Evolutionary conservation across 2,329 filamentous ascomycete species (phyloP), one percentile per base, ranked within the genome.

Genomic region (Periglandula ipomoeae): DNA sequence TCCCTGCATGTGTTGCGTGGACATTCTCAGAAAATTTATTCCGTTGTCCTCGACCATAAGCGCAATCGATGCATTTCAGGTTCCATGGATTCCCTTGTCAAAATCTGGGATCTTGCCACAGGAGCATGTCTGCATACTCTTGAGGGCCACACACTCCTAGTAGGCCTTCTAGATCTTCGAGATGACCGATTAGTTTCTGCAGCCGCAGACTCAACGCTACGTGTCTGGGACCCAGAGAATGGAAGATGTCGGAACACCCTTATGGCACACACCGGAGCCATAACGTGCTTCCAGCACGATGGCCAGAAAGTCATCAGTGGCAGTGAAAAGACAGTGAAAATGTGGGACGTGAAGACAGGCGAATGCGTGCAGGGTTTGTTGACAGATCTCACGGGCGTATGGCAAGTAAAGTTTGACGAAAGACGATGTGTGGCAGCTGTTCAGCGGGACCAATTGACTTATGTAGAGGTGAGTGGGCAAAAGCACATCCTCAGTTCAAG

Each of bases 211-310:
- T 95, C 89, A 39, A 98, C 93, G 0, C 75, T 98, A 15, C 81
- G 93, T 39, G 95, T 98, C 49, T 98, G 93, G 93, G 90, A 98
- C 59, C 93, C 93, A 0, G 89, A 95, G 62, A 89, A 78, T 40
- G 93, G 93, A 7, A 84, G 87, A 55, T 97, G 93, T 66, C 90
- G 89, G 65, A 89, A 85, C 61, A 91, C 86, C 10, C 74, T 98
- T 50, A 91, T 85, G 57, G 93, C 93, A 0, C 93, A 98, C 61
- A 97, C 91, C 0, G 93, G 91, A 32, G 93, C 93, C 20, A 98
- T 98, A 55, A 98, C 93, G 4, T 98, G 93, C 66, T 98, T 98
- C 68, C 93, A 98, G 67, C 93, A 98, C 59, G 93, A 98, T 62
- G 89, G 85, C 0, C 86, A 90, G 56, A 98, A 98, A 64, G 90